Base-by-base conservation (phyloP, 441 rosid genomes). In the Eutrema salsugineum region DNA sequence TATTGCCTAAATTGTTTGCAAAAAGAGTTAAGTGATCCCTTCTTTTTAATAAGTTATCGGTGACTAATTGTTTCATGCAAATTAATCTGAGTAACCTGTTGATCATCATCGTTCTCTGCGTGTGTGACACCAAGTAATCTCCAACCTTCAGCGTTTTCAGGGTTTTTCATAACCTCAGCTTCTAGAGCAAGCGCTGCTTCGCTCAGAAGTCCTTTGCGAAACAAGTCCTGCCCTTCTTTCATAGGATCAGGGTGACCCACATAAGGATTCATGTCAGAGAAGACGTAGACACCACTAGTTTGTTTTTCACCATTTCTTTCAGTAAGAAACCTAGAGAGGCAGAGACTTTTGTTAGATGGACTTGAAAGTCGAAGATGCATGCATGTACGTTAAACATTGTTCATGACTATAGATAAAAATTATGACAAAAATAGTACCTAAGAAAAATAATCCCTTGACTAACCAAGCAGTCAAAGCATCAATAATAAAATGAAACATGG, bases 121-220 rank as follows among this genome's bases (percentile, higher is more conserved):
- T 95, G 91, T 59, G 99, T 86, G 81, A 95, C 92, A 77, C 98
- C 99, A 73, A 95, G 94, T 77, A 95, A 83, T 78, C 99, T 93
- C 99, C 99, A 95, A 69, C 97, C 97, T 88, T 95, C 99, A 66
- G 99, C 85, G 85, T 95, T 95, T 7, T 95, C 94, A 51, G 99
- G 91, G 77, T 86, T 91, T 86, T 95, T 93, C 83, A 95, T 70
- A 61, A 95, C 99, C 90, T 95, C 98, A 71, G 98, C 99, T 84
- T 95, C 99, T 78, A 95, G 80, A 73, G 99, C 99, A 77, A 95
- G 99, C 66, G 90, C 96, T 73, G 99, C 97, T 86, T 95, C 99
- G 84, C 98, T 93, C 68, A 95, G 86, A 78, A 95, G 99, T 68
- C 99, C 99, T 84, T 87, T 95, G 61, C 97, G 93, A 77, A 95